Base-by-base conservation (phyloP, 208 protist species). In the Entamoeba invadens region DNA sequence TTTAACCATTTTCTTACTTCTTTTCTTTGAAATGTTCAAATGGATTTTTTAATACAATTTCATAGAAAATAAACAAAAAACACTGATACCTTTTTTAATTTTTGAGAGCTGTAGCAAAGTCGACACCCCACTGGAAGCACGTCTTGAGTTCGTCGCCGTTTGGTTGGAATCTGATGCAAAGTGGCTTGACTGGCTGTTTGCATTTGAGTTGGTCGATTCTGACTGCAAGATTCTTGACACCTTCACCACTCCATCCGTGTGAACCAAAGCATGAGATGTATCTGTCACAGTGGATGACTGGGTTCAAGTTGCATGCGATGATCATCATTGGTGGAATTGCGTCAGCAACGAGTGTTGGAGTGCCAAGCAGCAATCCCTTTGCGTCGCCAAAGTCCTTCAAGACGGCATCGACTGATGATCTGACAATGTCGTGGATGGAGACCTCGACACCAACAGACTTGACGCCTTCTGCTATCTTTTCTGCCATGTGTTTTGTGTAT, bases 161-260 rank as follows among this genome's bases (percentile, higher is more conserved):
- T 10, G 87, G 87, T 45, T 92, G 4, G 31, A 94, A 94, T 45
- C 92, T 87, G 46, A 94, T 35, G 0, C 12, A 35, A 5, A 94
- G 25, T 51, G 93, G 93, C 31, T 93, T 5, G 16, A 94, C 5
- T 31, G 93, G 87, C 6, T 31, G 8, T 45, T 46, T 42, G 14
- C 44, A 4, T 46, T 45, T 51, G 4, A 57, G 1, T 44, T 94
- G 93, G 31, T 44, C 8, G 18, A 94, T 4, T 46, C 93, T 50
- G 5, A 4, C 14, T 31, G 44, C 14, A 14, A 94, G 8, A 93
- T 94, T 94, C 4, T 47, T 44, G 38, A 93, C 68, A 10, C 45
- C 93, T 57, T 94, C 93, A 31, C 93, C 93, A 51, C 51, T 93
- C 93, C 93, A 94, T 45, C 93, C 93, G 3, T 46, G 46, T 35